Evolutionary conservation across 352 stramenopile genomes (phyloP), one percentile per base, ranked within the genome.

Genomic region (Globisporangium splendens): DNA sequence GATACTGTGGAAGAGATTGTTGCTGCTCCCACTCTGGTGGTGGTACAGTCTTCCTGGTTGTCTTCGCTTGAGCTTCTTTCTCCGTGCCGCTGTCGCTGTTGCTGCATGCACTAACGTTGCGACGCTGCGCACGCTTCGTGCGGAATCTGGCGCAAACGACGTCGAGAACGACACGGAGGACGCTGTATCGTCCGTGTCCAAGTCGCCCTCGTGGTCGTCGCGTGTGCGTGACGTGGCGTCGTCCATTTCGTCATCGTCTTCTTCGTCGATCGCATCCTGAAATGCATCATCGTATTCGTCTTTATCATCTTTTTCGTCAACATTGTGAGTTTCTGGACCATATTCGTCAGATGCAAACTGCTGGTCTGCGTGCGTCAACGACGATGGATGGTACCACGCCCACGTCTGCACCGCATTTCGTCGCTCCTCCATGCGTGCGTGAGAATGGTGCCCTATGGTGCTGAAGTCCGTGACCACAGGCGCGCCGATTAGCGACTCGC

Each of bases 401-500:
- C 78, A 88, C 20, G 78, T 88, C 50, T 84, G 74, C 3, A 76
- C 69, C 5, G 78, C 78, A 38, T 70, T 54, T 7, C 69, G 66
- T 14, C 78, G 71, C 56, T 78, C 69, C 14, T 77, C 72, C 49
- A 86, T 73, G 4, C 78, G 74, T 12, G 74, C 68, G 54, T 80
- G 77, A 0, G 78, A 86, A 50, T 80, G 70, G 28, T 70, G 76
- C 3, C 76, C 78, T 17, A 84, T 70, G 13, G 60, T 69, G 8
- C 43, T 62, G 15, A 63, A 64, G 48, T 76, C 68, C 10, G 56
- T 43, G 11, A 57, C 39, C 1, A 63, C 50, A 10, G 67, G 75
- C 1, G 69, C 78, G 4, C 78, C 76, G 18, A 86, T 79, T 0
- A 72, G 62, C 5, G 73, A 54, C 12, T 49, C 28, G 47, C 56